Evolutionary conservation across 345 rosid genomes (phyloP).

Genomic region (Streptanthus diversifolius): DNA sequence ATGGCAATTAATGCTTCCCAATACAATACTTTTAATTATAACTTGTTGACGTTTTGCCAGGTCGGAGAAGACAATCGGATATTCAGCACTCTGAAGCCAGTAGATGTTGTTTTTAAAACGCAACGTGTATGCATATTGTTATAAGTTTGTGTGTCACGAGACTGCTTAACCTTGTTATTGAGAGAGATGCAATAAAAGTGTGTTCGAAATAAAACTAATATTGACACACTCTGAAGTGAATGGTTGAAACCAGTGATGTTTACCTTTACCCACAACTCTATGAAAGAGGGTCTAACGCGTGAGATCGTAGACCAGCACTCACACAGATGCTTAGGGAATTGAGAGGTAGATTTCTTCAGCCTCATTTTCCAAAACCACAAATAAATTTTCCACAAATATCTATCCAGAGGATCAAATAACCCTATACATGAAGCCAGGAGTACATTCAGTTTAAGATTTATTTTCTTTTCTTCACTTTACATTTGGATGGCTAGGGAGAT

Average conservation of each 20-base stretch:
- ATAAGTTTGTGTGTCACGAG: background rate
- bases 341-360: conserved; percentile 1
- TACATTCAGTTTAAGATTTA: conserved; percentile 7
- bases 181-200: conserved; percentile 17
- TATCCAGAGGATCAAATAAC: conserved; percentile 7
- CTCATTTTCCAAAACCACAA: background rate
- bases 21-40: background rate
- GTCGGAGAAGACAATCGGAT: conserved; percentile 23
- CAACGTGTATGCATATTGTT: background rate
- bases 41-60: conserved; percentile 5
- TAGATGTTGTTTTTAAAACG: background rate
- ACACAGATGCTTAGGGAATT: background rate
- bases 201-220: background rate
- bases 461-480: conserved; percentile 15
- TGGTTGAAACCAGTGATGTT: background rate
- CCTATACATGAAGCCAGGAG: conserved; percentile 20
- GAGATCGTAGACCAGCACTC: background rate
- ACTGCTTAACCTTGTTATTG: background rate
- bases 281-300: background rate
- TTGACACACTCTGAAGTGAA: background rate
- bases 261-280: background rate
- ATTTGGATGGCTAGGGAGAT: conserved; percentile 15
- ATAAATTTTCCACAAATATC: background rate
- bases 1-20: background rate
- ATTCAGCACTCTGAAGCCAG: conserved; percentile 28